Evolutionary conservation across 805 yeast species (phyloP).

Genomic region (Candida piceae): DNA sequence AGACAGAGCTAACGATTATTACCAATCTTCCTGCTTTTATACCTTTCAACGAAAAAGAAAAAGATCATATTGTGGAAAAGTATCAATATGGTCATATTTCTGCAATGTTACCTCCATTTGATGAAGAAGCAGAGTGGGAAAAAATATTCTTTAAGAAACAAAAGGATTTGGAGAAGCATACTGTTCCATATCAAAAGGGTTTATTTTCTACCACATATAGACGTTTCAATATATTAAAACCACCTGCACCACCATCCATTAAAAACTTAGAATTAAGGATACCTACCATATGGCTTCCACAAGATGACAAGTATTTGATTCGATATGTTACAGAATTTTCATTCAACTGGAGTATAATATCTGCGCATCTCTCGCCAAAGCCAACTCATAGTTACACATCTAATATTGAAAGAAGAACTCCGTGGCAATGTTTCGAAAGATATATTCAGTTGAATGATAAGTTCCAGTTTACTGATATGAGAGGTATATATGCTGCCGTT

Average conservation of each 20-base stretch:
- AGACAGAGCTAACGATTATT: constrained; percentile 43
- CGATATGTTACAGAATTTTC: constrained; percentile 80
- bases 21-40: constrained; percentile 43
- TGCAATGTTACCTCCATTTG: constrained; percentile 57
- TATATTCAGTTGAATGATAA: constrained; percentile 89
- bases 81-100: constrained; percentile 50
- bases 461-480: constrained; percentile 80
- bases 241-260: constrained; percentile 88
- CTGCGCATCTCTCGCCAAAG: constrained; percentile 68
- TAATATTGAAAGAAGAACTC: constrained; percentile 90
- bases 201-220: constrained; percentile 50
- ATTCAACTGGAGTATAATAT: constrained; percentile 90
- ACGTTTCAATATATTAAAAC: constrained; percentile 61
- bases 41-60: constrained; percentile 38
- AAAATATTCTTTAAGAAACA: constrained; percentile 49
- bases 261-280: constrained; percentile 76
- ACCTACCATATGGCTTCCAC: constrained; percentile 95
- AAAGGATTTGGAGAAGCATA: constrained; percentile 35
- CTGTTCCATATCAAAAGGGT: constrained; percentile 46
- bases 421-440: constrained; percentile 98
- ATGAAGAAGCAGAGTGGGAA: constrained; percentile 57
- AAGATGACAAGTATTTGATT: constrained; percentile 78
- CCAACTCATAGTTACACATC: constrained; percentile 72
- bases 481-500: constrained; percentile 74
- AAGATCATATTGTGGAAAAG: constrained; percentile 26